Percentiles rank a stretch among this genome's conserved stretches.
phyloP scores from a whole-genome alignment of 23 red algal species.

The Gracilaria gracilis region DNA sequence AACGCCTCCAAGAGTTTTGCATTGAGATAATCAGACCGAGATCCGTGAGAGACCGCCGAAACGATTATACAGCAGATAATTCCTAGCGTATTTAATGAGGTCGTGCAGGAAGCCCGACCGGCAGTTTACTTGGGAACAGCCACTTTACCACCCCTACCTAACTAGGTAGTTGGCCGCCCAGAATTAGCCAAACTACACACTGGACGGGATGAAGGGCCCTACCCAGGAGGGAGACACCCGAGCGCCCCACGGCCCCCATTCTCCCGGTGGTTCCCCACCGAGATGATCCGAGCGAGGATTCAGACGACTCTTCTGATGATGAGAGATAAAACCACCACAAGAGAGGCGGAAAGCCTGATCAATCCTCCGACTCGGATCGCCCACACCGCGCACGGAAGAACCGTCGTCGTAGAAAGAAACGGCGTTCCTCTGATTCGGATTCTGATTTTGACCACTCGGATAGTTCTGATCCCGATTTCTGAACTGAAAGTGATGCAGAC shows the following conservation, averaged over 20 bases:
- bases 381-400: conserved; percentile 8
- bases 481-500: background rate
- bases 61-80: background rate
- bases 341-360: background rate
- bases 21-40: background rate
- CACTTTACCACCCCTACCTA: background rate
- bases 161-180: background rate
- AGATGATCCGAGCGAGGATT: background rate
- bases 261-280: too few species aligned
- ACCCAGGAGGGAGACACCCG: too few species aligned
- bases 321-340: background rate
- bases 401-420: conserved; percentile 6
- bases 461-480: background rate
- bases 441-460: conserved; percentile 14
- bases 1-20: too few species aligned
- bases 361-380: background rate
- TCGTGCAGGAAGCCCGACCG: background rate
- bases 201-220: too few species aligned
- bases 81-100: background rate
- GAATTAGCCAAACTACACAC: background rate
- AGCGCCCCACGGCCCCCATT: too few species aligned
- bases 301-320: background rate
- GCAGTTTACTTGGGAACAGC: background rate
- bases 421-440: conserved; percentile 5
- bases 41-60: background rate